These are phyloP conservation scores for Phytophthora europaea DNA, from an alignment of 352 stramenopile species.

Conservation along the genomic window DNA sequence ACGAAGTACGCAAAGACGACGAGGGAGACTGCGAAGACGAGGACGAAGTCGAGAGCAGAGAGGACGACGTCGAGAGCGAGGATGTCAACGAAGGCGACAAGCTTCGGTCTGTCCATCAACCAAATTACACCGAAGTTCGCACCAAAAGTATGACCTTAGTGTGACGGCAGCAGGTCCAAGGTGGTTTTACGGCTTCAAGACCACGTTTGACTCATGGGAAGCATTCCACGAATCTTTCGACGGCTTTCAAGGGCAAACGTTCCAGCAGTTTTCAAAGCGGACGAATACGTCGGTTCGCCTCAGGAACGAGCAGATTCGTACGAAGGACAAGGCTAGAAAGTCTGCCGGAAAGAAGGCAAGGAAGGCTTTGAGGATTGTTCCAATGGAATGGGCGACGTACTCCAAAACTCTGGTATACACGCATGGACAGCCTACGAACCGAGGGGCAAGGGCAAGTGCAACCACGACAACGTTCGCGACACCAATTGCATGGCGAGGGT, in stretches of 20 bases:
- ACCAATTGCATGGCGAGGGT: slow-evolving; percentile 3
- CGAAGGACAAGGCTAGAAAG: background rate
- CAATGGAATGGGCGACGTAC: background rate
- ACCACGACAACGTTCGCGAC: slow-evolving; percentile 4
- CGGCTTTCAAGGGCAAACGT: background rate
- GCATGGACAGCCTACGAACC: background rate
- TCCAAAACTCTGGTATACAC: slow-evolving; percentile 10
- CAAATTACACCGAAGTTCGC: background rate
- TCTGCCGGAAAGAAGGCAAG: background rate
- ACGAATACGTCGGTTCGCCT: background rate
- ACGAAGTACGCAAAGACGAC: too few relatives aligned
- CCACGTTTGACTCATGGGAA: background rate
- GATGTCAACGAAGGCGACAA: background rate
- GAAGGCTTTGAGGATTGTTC: background rate
- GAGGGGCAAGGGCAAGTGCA: background rate
- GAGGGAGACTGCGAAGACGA: background rate
- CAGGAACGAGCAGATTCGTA: background rate
- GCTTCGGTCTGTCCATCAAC: background rate
- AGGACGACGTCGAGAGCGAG: background rate
- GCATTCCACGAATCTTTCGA: background rate
- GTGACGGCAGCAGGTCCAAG: background rate
- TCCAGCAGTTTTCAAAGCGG: background rate
- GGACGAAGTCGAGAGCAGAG: background rate
- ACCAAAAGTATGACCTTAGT: background rate
- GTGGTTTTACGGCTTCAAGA: background rate